Evolutionary conservation across 164 flowering plant species (phyloP), one percentile per base, ranked within the genome.

Genomic region (Litsea cubeba): DNA sequence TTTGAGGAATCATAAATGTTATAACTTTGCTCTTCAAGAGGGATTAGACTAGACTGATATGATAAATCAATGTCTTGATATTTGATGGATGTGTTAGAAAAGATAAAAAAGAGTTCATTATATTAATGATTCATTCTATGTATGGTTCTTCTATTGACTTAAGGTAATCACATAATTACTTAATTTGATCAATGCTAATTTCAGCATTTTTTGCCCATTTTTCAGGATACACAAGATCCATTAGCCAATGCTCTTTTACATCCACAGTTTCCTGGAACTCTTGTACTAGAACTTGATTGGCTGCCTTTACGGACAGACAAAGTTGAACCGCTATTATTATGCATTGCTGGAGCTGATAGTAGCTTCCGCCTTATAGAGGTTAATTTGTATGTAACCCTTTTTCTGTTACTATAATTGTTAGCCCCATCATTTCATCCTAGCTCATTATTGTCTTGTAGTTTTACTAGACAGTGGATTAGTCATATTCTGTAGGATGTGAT

Each of bases 331-430:
- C 83, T 94, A 80, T 91, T 94, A 74, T 78, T 96, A 72, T 96
- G 99, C 84, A 87, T 96, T 78, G 98, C 99, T 78, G 99, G 98
- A 79, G 99, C 99, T 73, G 98, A 96, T 84, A 85, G 99, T 78
- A 96, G 98, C 85, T 92, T 94, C 82, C 98, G 98, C 71, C 95
- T 94, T 76, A 84, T 94, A 82, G 99, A 94, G 83, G 84, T 92
- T 76, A 87, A 84, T 72, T 77, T 88, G 99, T 96, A 89, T 57
- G 99, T 84, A 60, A 8, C 46, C 65, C 60, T 35, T 67, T 68
- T 71, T 80, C 28, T 40, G 8, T 22, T 50, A 46, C 28, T 66
- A 24, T 35, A 28, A 7, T 14, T 11, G 15, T 66, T 66, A 30
- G 5, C 6, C 69, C 18, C n/a, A 22, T 67, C 12, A 32, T 25